Conservation (phyloP, 1,284 basidiomycete species). For the Testicularia cyperi region DNA sequence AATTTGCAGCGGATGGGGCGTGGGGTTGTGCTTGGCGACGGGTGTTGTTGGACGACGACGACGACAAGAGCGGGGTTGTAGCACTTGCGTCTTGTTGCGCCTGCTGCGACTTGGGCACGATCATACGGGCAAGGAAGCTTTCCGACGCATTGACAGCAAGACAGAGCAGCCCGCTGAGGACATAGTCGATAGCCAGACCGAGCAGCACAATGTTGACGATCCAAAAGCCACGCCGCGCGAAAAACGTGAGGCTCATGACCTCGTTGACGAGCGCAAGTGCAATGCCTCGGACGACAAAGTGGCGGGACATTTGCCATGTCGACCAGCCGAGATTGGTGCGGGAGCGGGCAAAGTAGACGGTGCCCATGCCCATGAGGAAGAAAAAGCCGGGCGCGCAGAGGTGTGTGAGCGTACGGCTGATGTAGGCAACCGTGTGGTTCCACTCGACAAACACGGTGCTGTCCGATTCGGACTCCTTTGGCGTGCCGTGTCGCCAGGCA, state of each 20-base stretch:
- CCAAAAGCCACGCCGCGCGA: slow-evolving; percentile 5
- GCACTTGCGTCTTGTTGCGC: no score
- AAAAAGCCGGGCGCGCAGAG: slow-evolving; percentile 47
- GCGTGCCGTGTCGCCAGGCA: slow-evolving; percentile 39
- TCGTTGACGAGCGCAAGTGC: slow-evolving; percentile 36
- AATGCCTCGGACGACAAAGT: slow-evolving; percentile 19
- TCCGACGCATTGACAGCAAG: slow-evolving; percentile 17
- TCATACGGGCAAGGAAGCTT: background rate
- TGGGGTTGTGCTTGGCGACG: no score
- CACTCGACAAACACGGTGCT: slow-evolving; percentile 16
- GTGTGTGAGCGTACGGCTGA: slow-evolving; percentile 29
- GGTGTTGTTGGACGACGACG: no score
- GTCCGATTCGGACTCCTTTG: slow-evolving; percentile 26
- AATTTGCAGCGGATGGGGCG: no score
- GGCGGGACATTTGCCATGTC: slow-evolving; percentile 4
- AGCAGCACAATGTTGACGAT: slow-evolving; percentile 41
- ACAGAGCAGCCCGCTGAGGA: slow-evolving; percentile 27
- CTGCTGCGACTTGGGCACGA: no score
- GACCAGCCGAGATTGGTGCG: slow-evolving; percentile 22
- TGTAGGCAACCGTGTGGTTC: slow-evolving; percentile 19
- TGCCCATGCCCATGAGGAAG: slow-evolving; percentile 44
- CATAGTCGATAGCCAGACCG: slow-evolving; percentile 41
- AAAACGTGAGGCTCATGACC: slow-evolving; percentile 13
- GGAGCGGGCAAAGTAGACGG: slow-evolving; percentile 34
- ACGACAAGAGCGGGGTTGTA: no score